Evolutionary conservation across 345 rosid species (phyloP).

Genomic region (Camelina laxa): DNA sequence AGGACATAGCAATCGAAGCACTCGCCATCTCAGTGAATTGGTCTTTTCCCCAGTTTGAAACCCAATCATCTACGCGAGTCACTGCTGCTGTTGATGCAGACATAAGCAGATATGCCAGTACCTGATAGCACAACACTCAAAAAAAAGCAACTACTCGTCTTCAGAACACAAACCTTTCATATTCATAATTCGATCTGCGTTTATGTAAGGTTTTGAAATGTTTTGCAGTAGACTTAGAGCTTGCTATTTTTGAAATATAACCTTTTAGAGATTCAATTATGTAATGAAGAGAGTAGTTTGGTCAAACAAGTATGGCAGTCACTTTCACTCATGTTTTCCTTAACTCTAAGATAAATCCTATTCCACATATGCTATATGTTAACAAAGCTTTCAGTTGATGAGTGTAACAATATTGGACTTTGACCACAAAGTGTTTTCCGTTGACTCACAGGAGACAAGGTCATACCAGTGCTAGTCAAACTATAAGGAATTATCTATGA

Average conservation of each 20-base stretch:
- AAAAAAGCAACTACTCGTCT: no score
- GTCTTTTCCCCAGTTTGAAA: conserved; percentile 96
- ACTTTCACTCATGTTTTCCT: not conserved
- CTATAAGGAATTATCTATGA: not conserved
- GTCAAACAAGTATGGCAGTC: not conserved
- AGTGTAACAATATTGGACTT: not conserved
- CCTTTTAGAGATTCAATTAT: not conserved
- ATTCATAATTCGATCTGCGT: not conserved
- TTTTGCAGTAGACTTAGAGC: not conserved
- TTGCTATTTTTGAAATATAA: not conserved
- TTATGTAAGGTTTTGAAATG: not conserved
- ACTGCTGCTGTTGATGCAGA: conserved; percentile 92
- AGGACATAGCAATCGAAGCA: conserved; percentile 88
- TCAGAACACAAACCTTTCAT: not conserved
- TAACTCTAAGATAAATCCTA: not conserved
- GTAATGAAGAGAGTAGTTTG: conserved; percentile 2
- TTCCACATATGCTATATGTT: not conserved
- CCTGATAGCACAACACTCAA: conserved; percentile 51
- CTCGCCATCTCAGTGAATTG: conserved; percentile 91
- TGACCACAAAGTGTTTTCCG: not conserved
- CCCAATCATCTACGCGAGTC: conserved; percentile 90
- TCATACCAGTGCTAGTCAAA: conserved; percentile 9
- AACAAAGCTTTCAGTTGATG: not conserved
- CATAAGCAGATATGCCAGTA: conserved; percentile 83
- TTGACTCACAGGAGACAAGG: conserved; percentile 15